Evolutionary conservation across 148 eudicot species (phyloP), one percentile per base, ranked within the genome.

Genomic region (Amaranthus hypochondriacus): DNA sequence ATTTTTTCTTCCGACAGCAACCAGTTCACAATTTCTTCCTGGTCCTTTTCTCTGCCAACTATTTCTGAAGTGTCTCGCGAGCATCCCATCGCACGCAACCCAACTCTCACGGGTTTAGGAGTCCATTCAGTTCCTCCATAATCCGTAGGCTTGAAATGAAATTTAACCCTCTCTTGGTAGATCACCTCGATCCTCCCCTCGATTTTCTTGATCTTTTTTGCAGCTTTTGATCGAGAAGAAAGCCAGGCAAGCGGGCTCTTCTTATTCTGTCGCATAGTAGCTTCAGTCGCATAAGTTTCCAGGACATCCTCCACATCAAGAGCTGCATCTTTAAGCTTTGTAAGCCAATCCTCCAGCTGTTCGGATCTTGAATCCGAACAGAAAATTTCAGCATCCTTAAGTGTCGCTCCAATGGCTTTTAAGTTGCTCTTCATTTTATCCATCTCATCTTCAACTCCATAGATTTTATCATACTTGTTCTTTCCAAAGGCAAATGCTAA

Each of bases 1-100:
- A 28, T 28, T 28, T 13, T 4, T 14, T 47, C 50, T 7, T 14
- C 52, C 1, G 28, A 14, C 28, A 65, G 52, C 70, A 81, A 76
- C 70, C 67, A 43, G 8, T 43, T 14, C 2, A 76, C 57, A 10
- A 81, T 43, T 47, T 68, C 61, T 5, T 76, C 51, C 53, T 15
- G 68, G 62, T 82, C 85, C 3, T 82, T 66, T 10, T 75, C 66
- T 71, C 82, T 82, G 13, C 82, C 85, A 56, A 78, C 48, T 5
- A 78, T 60, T 0, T 75, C 68, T 5, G 78, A 13, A 52, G 60
- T 62, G 5, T 42, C 48, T 56, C 77, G 57, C 4, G n/a, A 7
- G 6, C 3, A 58, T 39, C 55, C 13, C 43, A 69, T 75, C 28
- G 46, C 66, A 39, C 72, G 58, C 12, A 56, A 46, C 18, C 56